A percentile compares a stretch with the other conserved stretches of the same genome.
Conservation (phyloP, 73 alveolate genomes). For the Loxodes magnus region DNA sequence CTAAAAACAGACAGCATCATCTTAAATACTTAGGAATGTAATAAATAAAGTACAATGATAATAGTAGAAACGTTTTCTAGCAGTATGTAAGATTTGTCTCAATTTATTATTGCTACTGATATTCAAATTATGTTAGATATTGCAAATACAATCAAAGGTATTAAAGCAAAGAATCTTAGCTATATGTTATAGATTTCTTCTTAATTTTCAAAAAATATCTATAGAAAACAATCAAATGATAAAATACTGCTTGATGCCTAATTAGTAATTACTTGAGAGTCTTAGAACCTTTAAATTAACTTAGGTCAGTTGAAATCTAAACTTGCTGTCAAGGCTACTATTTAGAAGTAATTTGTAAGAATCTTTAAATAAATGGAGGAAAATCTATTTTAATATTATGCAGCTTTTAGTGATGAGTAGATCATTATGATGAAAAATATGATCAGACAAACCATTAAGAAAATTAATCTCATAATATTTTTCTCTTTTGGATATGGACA, state of each 20-base stretch:
- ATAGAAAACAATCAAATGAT: conserved; percentile 34
- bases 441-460: conserved; percentile 3
- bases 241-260: neutral
- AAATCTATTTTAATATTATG: conserved; percentile 15
- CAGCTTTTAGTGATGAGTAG: conserved; percentile 22
- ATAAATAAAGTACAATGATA: conserved; percentile 31
- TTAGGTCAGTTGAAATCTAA: conserved; percentile 53
- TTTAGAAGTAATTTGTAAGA: conserved; percentile 31
- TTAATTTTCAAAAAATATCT: conserved; percentile 11
- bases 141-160: conserved; percentile 20
- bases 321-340: conserved; percentile 33
- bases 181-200: conserved; percentile 16
- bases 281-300: neutral
- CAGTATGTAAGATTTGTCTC: conserved; percentile 14
- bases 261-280: neutral
- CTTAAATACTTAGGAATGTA: conserved; percentile 37
- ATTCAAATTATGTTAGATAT: conserved; percentile 16
- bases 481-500: conserved; percentile 34
- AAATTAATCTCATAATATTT: conserved; percentile 15
- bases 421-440: conserved; percentile 20
- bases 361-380: conserved; percentile 44
- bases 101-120: conserved; percentile 7
- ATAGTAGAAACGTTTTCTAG: conserved; percentile 23
- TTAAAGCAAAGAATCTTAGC: conserved; percentile 16
- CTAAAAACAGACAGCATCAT: conserved; percentile 34